These are phyloP conservation scores for Paspalum vaginatum DNA, from an alignment of 176 grass and related monocot species.

Conservation along the genomic window DNA sequence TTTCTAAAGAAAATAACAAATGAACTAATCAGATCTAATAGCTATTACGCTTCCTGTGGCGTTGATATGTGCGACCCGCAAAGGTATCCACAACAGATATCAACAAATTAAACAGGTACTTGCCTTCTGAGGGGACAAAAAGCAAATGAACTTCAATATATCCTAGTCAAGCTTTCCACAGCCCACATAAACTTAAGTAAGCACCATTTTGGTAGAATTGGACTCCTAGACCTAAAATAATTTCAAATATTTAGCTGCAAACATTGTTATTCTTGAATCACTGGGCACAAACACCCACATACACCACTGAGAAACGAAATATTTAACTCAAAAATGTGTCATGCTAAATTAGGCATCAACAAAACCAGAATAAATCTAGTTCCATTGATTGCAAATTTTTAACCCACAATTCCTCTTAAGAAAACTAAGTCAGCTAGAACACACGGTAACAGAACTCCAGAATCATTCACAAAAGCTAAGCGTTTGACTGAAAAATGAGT, in stretches of 20 bases:
- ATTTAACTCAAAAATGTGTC: background rate
- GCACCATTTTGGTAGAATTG: background rate
- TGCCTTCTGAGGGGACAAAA: background rate
- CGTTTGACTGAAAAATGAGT: background rate
- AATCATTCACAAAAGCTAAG: background rate
- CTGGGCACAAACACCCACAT: too few species aligned
- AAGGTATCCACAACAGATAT: too few species aligned
- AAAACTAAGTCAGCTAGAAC: background rate
- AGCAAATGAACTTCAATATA: background rate
- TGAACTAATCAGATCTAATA: too few species aligned
- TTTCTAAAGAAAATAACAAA: too few species aligned
- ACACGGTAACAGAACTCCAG: background rate
- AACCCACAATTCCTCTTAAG: background rate
- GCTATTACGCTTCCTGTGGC: too few species aligned
- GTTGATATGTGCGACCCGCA: too few species aligned
- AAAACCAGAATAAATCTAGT: background rate
- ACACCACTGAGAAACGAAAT: background rate
- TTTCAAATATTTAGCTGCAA: constrained; percentile 8
- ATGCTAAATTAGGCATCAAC: background rate
- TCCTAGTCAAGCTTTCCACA: background rate
- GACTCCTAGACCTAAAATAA: constrained; percentile 11
- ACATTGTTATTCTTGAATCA: background rate
- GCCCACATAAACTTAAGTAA: constrained; percentile 33
- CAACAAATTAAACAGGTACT: background rate
- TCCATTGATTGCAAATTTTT: background rate